Base-by-base conservation (phyloP, 2,329 filamentous ascomycete genomes). In the Pezicula neosporulosa region DNA sequence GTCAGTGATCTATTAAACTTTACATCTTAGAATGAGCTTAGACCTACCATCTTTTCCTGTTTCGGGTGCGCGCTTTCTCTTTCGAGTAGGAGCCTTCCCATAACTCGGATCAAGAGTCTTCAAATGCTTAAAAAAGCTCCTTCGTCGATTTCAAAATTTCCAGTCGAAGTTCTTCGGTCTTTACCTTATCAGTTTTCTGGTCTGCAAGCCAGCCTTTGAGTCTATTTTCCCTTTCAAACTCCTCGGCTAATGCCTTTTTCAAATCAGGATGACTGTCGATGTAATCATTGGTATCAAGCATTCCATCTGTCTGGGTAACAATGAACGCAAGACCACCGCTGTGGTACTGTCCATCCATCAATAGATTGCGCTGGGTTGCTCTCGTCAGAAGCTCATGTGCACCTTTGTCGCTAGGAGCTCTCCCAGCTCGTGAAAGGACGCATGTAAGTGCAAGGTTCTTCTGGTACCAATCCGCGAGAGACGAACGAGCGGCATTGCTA, bases 341-440 rank as follows among this genome's bases (percentile, higher is more conserved):
- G 8, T 51, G 50, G 41, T 49, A 60, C 0, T 47, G 24, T 12
- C 53, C 54, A 48, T 63, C 59, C 10, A 61, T 52, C 16, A 57
- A 54, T n/a, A 61, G 24, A 27, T 44, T 49, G 7, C 49, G 39
- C 33, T 56, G 49, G 3, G 43, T 45, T 3, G 49, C 27, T n/a
- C 52, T 54, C 3, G 44, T 50, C 6, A 63, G 50, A 4, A 60
- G 33, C 7, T 56, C 55, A 10, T 58, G 48, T 6, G 58, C 57
- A 7, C 49, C 47, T 18, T 55, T 54, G 4, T 62, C 57, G 15
- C 24, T 53, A 1, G 44, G 43, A 6, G 47, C 60, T 41, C 61
- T 39, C 5, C 19, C 44, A 0, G 45, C 41, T 9, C 48, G 18
- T 8, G 58, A 47, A n/a, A 62, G 21, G 36, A 63, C 41, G 41